Percentiles rank a stretch among this genome's conserved stretches.
Evolutionary conservation across 2,329 filamentous ascomycete genomes (phyloP).

Genomic region (Graphium sp.): DNA sequence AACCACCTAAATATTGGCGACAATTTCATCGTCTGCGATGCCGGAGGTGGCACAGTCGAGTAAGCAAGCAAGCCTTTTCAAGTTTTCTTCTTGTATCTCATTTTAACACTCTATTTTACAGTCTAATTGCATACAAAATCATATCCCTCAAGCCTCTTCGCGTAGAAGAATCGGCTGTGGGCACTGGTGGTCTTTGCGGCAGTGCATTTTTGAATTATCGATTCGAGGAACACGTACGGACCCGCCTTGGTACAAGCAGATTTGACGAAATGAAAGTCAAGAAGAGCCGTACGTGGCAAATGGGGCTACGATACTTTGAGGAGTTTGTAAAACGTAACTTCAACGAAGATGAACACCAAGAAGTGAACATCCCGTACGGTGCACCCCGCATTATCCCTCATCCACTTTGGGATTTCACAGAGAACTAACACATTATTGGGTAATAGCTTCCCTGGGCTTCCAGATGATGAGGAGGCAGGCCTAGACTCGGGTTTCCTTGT

Average conservation of each 20-base stretch:
- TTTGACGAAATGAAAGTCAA: constrained; percentile 64
- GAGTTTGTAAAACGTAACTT: constrained; percentile 78
- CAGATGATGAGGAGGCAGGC: constrained; percentile 59
- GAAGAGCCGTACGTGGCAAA: constrained; percentile 66
- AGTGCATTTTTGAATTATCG: constrained; percentile 68
- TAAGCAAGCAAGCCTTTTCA: constrained; percentile 15
- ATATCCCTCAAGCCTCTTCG: constrained; percentile 53
- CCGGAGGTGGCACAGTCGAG: constrained; percentile 52
- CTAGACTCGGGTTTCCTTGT: constrained; percentile 63
- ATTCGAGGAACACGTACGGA: constrained; percentile 61
- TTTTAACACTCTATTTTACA: constrained; percentile 9
- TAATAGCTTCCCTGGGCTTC: constrained; percentile 49
- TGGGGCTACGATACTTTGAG: constrained; percentile 65
- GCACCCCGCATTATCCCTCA: background rate
- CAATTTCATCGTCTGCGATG: constrained; percentile 47
- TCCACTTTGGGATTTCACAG: background rate
- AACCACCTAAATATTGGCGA: constrained; percentile 55
- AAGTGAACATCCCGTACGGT: constrained; percentile 57
- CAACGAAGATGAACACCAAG: constrained; percentile 59
- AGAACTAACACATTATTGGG: constrained; percentile 9
- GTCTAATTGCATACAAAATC: constrained; percentile 67
- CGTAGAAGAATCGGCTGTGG: constrained; percentile 65
- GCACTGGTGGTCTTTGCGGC: constrained; percentile 62
- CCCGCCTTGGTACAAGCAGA: constrained; percentile 45
- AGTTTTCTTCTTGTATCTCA: constrained; percentile 1